Evolutionary conservation across 2,329 filamentous ascomycete species (phyloP), one percentile per base, ranked within the genome.

Genomic region (Xylaria hypoxylon): DNA sequence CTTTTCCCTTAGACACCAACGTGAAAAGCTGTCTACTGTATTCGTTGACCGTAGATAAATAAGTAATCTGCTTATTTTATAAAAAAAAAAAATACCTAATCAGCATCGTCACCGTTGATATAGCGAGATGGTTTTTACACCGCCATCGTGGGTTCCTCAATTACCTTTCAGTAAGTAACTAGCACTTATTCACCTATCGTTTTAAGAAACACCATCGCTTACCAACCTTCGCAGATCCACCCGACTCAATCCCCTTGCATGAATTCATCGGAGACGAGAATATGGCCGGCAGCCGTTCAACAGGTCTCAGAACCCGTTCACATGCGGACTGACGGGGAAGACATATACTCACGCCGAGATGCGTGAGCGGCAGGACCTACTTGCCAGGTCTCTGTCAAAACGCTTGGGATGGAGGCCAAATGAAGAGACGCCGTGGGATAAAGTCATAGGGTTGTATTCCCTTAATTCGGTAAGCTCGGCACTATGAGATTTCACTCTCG

Each of bases 351-450:
- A 84, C 4, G 73, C 82, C 31, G 87, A 93, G 70, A 85, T 92
- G 64, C 85, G 83, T 50, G 85, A 90, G 63, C 84, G 90, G n/a
- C 86, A 90, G 5, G 88, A 92, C 56, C 82, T 83, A 59, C 82
- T 93, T 15, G 85, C 91, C 22, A 85, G 89, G 52, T 87, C 84
- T 22, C 79, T 94, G 22, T 84, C 87, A 22, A 87, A 89, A 71
- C 88, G 92, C 71, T 81, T 94, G 64, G 89, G 87, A 60, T 93
- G 91, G 87, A 76, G 83, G n/a, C 86, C 90, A 2, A 90, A 92
- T 71, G 76, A 87, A 58, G 91, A 90, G 5, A 86, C 87, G 0
- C 90, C 93, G 74, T 94, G 90, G 88, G 91, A 94, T 71, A 94
- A 94, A 79, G 89, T 93, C 22, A 79, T 91, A 48, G 89, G 84